Base-by-base conservation (phyloP, 176 grass and related monocot genomes). In the Typha latifolia region DNA sequence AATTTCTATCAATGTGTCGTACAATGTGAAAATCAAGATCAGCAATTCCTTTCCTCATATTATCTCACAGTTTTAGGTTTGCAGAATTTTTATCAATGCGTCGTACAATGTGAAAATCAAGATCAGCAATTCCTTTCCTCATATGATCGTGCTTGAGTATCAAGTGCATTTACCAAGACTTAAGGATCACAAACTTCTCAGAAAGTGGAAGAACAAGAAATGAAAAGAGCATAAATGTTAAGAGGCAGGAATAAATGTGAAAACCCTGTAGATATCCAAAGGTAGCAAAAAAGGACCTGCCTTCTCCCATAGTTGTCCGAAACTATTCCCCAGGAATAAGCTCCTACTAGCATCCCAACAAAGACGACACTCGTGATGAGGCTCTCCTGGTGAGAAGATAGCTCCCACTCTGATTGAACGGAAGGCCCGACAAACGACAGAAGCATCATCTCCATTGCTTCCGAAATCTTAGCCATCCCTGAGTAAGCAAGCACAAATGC, bases 371-470 rank as follows among this genome's bases (percentile, higher is more conserved):
- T 96, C 72, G 93, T 91, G 56, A 96, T 91, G 62, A 96, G 75
- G 66, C 82, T 84, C 66, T 96, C 93, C 80, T 82, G 70, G 63
- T 89, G 80, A 32, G 93, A 76, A 78, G 93, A 86, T 69, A 96
- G 82, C 47, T 47, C 78, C 93, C 93, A 96, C 70, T 96, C 85
- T 56, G 82, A 69, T 61, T 89, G 88, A 79, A 96, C 92, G 4
- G 88, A 86, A 23, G 90, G 82, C 16, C 92, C 92, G 52, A 96
- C 85, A 79, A 96, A 96, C 12, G 92, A 96, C 49, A 96, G 69
- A 74, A 96, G 92, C 92, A 96, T 96, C 85, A 96, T 86, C 63
- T 96, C 88, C 92, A 96, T 96, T 68, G 92, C 92, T 62, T 96
- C 92, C 5, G 92, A 89, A 55, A 91, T 88, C 83, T 91, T 91